Evolutionary conservation across 75 land plant species (phyloP).

Genomic region (Selaginella moellendorffii): DNA sequence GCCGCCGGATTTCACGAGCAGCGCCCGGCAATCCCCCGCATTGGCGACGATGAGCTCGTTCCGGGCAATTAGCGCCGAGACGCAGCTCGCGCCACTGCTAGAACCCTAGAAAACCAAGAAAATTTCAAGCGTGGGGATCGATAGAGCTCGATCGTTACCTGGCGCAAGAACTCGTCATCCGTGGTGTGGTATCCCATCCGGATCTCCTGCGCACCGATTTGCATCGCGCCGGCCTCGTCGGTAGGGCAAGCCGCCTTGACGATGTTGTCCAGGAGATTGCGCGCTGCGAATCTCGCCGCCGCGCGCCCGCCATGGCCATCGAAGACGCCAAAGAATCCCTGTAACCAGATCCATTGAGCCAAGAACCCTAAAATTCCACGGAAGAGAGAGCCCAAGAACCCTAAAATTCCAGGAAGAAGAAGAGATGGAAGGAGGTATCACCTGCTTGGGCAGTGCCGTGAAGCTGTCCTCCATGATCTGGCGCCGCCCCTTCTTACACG

Average conservation of each 20-base stretch:
- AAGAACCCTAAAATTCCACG: no score
- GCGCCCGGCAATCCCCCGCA: slow-evolving; percentile 57
- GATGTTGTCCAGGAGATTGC: slow-evolving; percentile 40
- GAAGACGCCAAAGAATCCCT: slow-evolving; percentile 78
- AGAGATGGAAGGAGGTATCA: no score
- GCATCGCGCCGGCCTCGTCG: slow-evolving; percentile 12
- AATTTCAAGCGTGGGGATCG: no score
- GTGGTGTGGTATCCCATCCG: slow-evolving; percentile 44
- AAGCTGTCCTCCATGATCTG: slow-evolving; percentile 51
- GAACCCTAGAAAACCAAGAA: background rate
- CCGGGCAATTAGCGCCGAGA: slow-evolving; percentile 37
- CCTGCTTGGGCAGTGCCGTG: slow-evolving; percentile 26
- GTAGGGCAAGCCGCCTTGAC: slow-evolving; percentile 19
- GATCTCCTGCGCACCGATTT: slow-evolving; percentile 17
- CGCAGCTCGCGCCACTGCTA: slow-evolving; percentile 50
- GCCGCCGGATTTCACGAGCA: slow-evolving; percentile 36
- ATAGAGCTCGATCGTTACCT: no score
- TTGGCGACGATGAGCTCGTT: slow-evolving; percentile 46
- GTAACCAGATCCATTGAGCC: slow-evolving; percentile 10
- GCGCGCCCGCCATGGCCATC: slow-evolving; percentile 75
- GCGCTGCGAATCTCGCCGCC: slow-evolving; percentile 61
- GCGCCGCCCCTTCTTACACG: slow-evolving; percentile 53
- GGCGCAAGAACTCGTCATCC: slow-evolving; percentile 38
- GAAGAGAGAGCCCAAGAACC: no score
- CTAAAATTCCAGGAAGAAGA: background rate